These are phyloP conservation scores for Kodamaea hsintzibuensis DNA, from an alignment of 805 yeast species.

Conservation along the genomic window DNA sequence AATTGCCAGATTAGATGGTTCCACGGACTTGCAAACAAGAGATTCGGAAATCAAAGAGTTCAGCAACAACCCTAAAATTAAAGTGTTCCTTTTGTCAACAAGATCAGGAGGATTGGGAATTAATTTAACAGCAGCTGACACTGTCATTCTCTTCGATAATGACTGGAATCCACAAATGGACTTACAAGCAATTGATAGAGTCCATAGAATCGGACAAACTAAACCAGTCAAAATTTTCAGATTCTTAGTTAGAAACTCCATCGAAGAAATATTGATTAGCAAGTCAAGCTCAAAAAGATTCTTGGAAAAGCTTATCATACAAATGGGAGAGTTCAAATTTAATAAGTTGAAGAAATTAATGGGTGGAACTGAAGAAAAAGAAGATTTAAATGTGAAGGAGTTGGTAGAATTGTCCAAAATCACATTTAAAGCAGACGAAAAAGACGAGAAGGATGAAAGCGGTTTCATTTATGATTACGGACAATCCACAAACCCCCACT, in stretches of 20 bases:
- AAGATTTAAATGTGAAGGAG: slow-evolving; percentile 16
- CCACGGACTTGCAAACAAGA: slow-evolving; percentile 64
- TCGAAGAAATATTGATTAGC: slow-evolving; percentile 79
- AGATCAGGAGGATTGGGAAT: slow-evolving; percentile 95
- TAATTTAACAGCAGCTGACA: slow-evolving; percentile 82
- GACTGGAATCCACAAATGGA: slow-evolving; percentile 99
- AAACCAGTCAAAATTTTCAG: slow-evolving; percentile 83
- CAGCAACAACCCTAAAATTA: slow-evolving; percentile 20
- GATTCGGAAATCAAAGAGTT: slow-evolving; percentile 62
- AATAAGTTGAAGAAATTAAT: slow-evolving; percentile 25
- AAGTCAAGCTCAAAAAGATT: slow-evolving; percentile 79
- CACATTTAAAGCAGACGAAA: slow-evolving; percentile 7
- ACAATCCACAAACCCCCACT: neutral
- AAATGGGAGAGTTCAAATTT: slow-evolving; percentile 40
- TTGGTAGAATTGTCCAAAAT: slow-evolving; percentile 11
- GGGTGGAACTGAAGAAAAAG: slow-evolving; percentile 15
- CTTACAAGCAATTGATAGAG: slow-evolving; percentile 93
- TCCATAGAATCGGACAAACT: slow-evolving; percentile 88
- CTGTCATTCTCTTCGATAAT: slow-evolving; percentile 85
- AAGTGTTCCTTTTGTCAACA: slow-evolving; percentile 77
- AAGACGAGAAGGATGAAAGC: slow-evolving; percentile 3
- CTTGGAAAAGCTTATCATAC: slow-evolving; percentile 67
- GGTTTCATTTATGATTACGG: slow-evolving; percentile 4
- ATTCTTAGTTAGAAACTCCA: slow-evolving; percentile 71
- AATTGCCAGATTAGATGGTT: slow-evolving; percentile 74